These are phyloP conservation scores for Stephanodiscus triporus DNA, from an alignment of 108 stramenopile genomes.

Conservation along the genomic window DNA sequence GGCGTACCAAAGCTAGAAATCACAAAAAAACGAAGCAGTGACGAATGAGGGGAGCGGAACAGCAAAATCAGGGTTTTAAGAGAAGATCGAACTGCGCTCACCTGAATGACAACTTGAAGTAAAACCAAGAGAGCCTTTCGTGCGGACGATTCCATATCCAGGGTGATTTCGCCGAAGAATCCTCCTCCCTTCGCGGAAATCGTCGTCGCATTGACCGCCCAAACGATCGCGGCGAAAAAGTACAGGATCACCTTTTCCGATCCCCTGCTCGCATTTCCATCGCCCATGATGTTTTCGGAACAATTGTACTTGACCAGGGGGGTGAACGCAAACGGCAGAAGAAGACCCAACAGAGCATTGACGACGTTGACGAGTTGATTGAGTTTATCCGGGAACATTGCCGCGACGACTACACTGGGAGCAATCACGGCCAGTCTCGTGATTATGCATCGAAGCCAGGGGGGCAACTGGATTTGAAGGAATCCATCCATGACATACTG, in stretches of 20 bases:
- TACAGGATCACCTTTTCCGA: slow-evolving; percentile 49
- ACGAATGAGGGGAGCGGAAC: neutral
- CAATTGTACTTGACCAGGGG: slow-evolving; percentile 79
- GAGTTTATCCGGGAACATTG: slow-evolving; percentile 60
- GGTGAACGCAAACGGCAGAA: slow-evolving; percentile 82
- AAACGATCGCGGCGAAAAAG: slow-evolving; percentile 53
- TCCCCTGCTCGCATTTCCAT: slow-evolving; percentile 43
- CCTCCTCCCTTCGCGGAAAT: slow-evolving; percentile 58
- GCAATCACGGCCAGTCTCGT: slow-evolving; percentile 78
- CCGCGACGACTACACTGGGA: slow-evolving; percentile 74
- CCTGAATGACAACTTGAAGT: slow-evolving; percentile 51
- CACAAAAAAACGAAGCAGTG: neutral
- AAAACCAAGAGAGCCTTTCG: slow-evolving; percentile 38
- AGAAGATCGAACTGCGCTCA: too few relatives aligned
- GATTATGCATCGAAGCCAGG: slow-evolving; percentile 63
- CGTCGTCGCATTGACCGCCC: slow-evolving; percentile 59
- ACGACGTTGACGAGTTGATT: slow-evolving; percentile 78
- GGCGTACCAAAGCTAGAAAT: neutral
- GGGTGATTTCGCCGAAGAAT: slow-evolving; percentile 59
- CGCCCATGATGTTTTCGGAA: slow-evolving; percentile 65
- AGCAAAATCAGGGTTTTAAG: too few relatives aligned
- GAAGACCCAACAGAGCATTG: slow-evolving; percentile 72
- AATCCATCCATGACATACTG: slow-evolving; percentile 92
- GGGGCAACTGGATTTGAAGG: slow-evolving; percentile 64
- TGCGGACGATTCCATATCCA: slow-evolving; percentile 33